Evolutionary conservation across 257 asterid genomes (phyloP).

Genomic region (Ballota nigra): DNA sequence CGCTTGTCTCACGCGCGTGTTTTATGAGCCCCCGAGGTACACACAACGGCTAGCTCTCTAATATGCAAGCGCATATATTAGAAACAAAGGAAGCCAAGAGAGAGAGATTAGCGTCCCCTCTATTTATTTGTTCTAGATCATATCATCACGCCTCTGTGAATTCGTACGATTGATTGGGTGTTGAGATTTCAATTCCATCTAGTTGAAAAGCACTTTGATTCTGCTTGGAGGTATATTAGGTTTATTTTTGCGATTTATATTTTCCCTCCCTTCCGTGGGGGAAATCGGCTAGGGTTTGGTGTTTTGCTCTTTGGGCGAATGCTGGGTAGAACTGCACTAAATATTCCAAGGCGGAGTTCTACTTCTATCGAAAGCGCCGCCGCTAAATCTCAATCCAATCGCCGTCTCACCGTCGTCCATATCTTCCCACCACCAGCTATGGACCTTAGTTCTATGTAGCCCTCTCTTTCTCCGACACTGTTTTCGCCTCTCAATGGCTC

Average conservation of each 20-base stretch:
- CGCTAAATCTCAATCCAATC: slow-evolving; percentile 1
- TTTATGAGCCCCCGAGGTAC: no score
- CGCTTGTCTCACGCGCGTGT: not conserved
- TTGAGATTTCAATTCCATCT: slow-evolving; percentile 18
- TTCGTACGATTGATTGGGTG: not conserved
- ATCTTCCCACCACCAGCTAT: slow-evolving; percentile 13
- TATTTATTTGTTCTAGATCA: not conserved
- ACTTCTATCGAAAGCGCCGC: slow-evolving; percentile 9
- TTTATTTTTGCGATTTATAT: not conserved
- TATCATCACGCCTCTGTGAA: not conserved
- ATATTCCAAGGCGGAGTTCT: slow-evolving; percentile 19
- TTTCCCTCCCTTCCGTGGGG: slow-evolving; percentile 14
- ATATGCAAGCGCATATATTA: no score
- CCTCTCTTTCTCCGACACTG: not conserved
- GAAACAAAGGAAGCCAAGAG: not conserved
- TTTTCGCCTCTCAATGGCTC: slow-evolving; percentile 51
- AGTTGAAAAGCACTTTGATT: slow-evolving; percentile 3
- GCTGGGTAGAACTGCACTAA: slow-evolving; percentile 5
- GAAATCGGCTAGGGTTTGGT: slow-evolving; percentile 31
- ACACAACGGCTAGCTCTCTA: slow-evolving; percentile 3
- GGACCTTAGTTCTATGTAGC: slow-evolving; percentile 12
- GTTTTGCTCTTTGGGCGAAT: slow-evolving; percentile 8
- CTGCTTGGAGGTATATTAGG: not conserved
- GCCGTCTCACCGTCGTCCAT: not conserved
- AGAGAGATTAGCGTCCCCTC: not conserved